These are phyloP conservation scores for Otatea glauca DNA, from an alignment of 176 grass and related monocot genomes.

Conservation along the genomic window DNA sequence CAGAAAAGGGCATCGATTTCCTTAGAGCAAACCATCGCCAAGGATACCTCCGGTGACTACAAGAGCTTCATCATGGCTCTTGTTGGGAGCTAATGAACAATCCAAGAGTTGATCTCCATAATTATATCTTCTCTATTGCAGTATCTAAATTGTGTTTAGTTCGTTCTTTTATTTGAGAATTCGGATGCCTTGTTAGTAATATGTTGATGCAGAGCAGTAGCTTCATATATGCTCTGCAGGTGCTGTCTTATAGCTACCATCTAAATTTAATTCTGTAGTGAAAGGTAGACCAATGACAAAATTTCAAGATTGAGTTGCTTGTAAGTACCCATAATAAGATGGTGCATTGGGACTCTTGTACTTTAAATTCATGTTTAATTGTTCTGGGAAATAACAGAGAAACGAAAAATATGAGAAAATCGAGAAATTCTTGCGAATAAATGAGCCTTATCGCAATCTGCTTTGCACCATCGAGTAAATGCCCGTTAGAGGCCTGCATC, in stretches of 20 bases:
- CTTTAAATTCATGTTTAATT: neutral
- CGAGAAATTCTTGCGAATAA: neutral
- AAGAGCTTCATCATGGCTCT: constrained; percentile 78
- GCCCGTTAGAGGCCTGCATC: neutral
- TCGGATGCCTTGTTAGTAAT: neutral
- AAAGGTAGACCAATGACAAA: neutral
- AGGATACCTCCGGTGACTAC: constrained; percentile 69
- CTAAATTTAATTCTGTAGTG: no score
- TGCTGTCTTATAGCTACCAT: neutral
- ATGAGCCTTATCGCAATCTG: neutral
- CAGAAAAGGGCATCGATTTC: constrained; percentile 49
- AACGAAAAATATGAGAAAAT: neutral
- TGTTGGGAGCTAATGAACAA: constrained; percentile 50
- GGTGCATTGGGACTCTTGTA: neutral
- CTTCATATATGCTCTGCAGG: neutral
- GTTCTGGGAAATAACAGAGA: neutral
- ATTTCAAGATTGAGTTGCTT: neutral
- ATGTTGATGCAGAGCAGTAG: neutral
- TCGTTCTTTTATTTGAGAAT: neutral
- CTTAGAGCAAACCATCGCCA: constrained; percentile 63
- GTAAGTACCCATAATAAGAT: neutral
- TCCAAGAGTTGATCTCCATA: neutral
- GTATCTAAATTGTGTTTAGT: neutral
- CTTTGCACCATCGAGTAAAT: neutral
- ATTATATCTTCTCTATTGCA: neutral